Evolutionary conservation across 495 filamentous ascomycete species (phyloP), one percentile per base, ranked within the genome.

Genomic region (Geopyxis carbonaria): DNA sequence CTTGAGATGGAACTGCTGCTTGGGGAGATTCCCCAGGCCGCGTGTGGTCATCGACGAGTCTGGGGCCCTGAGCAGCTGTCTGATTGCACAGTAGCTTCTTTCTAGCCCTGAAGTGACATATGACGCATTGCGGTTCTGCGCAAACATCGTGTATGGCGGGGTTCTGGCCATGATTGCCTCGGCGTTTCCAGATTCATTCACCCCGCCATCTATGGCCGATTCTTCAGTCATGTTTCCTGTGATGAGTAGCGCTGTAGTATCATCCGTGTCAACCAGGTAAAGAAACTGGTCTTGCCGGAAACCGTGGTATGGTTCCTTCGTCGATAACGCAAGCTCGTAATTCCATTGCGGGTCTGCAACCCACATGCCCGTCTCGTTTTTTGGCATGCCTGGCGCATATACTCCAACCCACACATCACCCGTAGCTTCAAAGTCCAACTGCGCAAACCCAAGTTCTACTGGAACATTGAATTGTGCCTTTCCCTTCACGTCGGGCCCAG

Each of bases 1-100:
- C 11, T 64, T 71, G 22, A 93, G 60, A 46, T 87, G 81, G 57
- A 95, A 91, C 51, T 93, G 81, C 59, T 91, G 71, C 49, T 80
- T 80, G 0, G 80, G 79, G 29, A 72, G 56, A 34, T 71, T 72
- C 4, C 65, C 67, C 0, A 62, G 57, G 2, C 75, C 73, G 2
- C 72, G 64, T 18, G 53, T 68, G 2, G 78, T 89, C 67, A 92
- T 80, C 31, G 67, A 66, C 22, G 66, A 67, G 13, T 71, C 59
- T 10, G 76, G 61, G 27, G 82, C 69, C 48, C 77, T 70, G 1
- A 80, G 73, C 31, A 69, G 60, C 10, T 61, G 61, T 14, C 67
- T 57, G 28, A 91, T 59, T 2, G 77, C 83, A 48, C 83, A 92
- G 51, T 71, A 81, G 14, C 81, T 89, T 31, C 65, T 66, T 42